Percentiles rank a stretch among this genome's conserved stretches.
Conservation (phyloP, 169 alveolate species). For the Plasmodium gaboni region DNA sequence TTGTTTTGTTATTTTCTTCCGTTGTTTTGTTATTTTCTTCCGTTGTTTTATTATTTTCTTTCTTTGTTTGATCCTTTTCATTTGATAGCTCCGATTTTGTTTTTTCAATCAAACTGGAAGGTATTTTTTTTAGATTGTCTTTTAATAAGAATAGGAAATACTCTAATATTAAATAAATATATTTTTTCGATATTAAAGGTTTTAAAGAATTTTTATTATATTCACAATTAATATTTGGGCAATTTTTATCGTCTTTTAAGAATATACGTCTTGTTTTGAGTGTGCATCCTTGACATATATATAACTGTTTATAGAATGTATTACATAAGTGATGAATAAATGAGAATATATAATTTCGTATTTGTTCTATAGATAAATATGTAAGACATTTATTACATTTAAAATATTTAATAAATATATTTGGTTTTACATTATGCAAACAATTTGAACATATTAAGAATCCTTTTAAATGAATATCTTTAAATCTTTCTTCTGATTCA, state of each 20-base stretch:
- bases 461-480: constrained; percentile 69
- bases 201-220: constrained; percentile 38
- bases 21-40: not conserved
- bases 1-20: not conserved
- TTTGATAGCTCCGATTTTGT: not conserved
- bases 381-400: constrained; percentile 47
- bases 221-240: constrained; percentile 79
- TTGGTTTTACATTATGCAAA: constrained; percentile 52
- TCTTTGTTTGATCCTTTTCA: not conserved
- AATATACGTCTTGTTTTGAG: constrained; percentile 78
- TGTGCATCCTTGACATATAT: constrained; percentile 42
- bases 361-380: constrained; percentile 34
- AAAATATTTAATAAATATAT: constrained; percentile 62
- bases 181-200: constrained; percentile 49
- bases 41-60: not conserved
- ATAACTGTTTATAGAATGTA: constrained; percentile 55
- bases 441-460: constrained; percentile 45
- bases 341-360: constrained; percentile 63
- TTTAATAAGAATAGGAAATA: constrained; percentile 35
- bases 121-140: constrained; percentile 30
- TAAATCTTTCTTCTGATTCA: constrained; percentile 68
- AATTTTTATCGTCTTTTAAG: constrained; percentile 66
- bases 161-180: constrained; percentile 38
- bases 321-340: constrained; percentile 41
- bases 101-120: constrained; percentile 1